Base-by-base conservation (phyloP, 192 early-diverging fungal species). In the Funneliformis geosporum region DNA sequence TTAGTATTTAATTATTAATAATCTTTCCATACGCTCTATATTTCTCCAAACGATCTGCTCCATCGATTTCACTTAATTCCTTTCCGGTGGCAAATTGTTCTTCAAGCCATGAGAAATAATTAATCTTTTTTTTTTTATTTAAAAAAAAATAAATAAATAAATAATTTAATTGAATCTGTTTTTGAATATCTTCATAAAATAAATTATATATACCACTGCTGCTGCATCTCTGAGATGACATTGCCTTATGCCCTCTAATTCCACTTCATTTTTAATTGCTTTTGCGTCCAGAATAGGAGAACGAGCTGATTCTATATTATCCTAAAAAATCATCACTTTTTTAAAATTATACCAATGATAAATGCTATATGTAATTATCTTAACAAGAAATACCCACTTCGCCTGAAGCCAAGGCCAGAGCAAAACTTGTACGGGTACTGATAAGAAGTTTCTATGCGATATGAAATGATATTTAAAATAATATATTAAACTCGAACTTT, bases 81-180 rank as follows among this genome's bases (percentile, higher is more conserved):
- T 75, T 84, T 18, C 91, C 92, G 80, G 85, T 83, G 23, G 89
- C 81, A 44, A 99, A 88, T 87, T 99, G 90, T 67, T 96, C 79
- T 82, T 99, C 98, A 5, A 99, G 88, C 98, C 98, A 98, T 12
- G 93, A 94, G 90, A 97, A 96, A 80, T 84, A 86, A 79, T 80
- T 82, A 44, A 79, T 60, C 77, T 79, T 44, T n/a, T n/a, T n/a
- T n/a, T n/a, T n/a, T n/a, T n/a, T n/a, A n/a, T n/a, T n/a, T n/a
- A n/a, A n/a, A n/a, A 11, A 68, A 68, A 21, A 7, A 62, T 18
- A 42, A 8, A 69, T 43, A 23, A 5, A 69, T 10, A 39, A 18
- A 21, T 39, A 43, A 10, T 6, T 42, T 39, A 68, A 21, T 21
- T 23, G n/a, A n/a, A n/a, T n/a, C n/a, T n/a, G n/a, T n/a, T n/a